Base-by-base conservation (phyloP, 2,329 filamentous ascomycete species). In the Coniochaeta hoffmannii region DNA sequence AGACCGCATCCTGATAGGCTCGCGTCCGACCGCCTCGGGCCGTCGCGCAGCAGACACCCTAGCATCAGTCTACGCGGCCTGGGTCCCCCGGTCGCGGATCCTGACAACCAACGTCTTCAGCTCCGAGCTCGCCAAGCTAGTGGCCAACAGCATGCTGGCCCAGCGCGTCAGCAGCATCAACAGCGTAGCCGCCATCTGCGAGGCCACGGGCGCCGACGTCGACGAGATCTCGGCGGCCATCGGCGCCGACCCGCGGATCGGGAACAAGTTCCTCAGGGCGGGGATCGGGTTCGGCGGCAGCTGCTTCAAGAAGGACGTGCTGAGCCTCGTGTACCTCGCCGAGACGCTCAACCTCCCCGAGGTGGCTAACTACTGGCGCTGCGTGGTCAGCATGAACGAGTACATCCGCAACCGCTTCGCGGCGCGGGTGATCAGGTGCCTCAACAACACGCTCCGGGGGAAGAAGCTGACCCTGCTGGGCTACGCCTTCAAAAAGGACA, bases 141-240 rank as follows among this genome's bases (percentile, higher is more conserved):
- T 87, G 0, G 86, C 88, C 56, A 93, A 93, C 69, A 86, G 87
- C 2, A 85, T 93, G 80, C 77, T 93, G 9, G 89, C 89, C 1
- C 89, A 93, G 71, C 80, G 88, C 53, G 88, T 93, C 64, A 88
- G 83, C 66, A 89, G 85, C 69, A 90, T 93, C 73, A 93, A 92
- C 71, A 85, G 87, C 12, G 81, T 93, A 57, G 88, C 85, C n/a
- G 87, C 88, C 4, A 83, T 93, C 30, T 93, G 89, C 67, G 89
- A 92, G 70, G 80, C 80, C 59, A 87, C 85, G 0, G 88, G 87
- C 15, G 89, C 88, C 12, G 83, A 90, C 63, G 80, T 92, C n/a
- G 79, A 86, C 58, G 87, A 91, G 69, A 80, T 93, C 2, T 79
- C 86, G 14, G 73, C 75, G 34, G 82, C 85, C 6, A 78, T 89